Conservation (phyloP, 306 rosid genomes). For the apple (Malus domestica) region ASM211411v1 NC_041805.1:21678001-21678500, state of each 20-base stretch:
- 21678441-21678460: slow-evolving; percentile 95
- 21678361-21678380: slow-evolving; percentile 43
- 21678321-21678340: slow-evolving; percentile 3
- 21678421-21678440: slow-evolving; percentile 72
- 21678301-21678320: neutral
- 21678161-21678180: slow-evolving; percentile 74
- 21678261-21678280: neutral
- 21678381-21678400: slow-evolving; percentile 91
- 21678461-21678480: slow-evolving; percentile 93
- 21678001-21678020: neutral
- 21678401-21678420: slow-evolving; percentile 79
- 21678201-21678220: slow-evolving; percentile 83
- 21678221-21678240: slow-evolving; percentile 55
- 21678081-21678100: neutral
- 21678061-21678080: neutral
- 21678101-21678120: neutral
- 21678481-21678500: slow-evolving; percentile 83
- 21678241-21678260: neutral
- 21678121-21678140: neutral
- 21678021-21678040: neutral
- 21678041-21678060: neutral
- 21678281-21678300: neutral
- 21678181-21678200: slow-evolving; percentile 70
- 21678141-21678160: slow-evolving; percentile 59
- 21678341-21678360: neutral